Evolutionary conservation across 2,329 filamentous ascomycete genomes (phyloP).

Genomic region (Alternaria burnsii): DNA sequence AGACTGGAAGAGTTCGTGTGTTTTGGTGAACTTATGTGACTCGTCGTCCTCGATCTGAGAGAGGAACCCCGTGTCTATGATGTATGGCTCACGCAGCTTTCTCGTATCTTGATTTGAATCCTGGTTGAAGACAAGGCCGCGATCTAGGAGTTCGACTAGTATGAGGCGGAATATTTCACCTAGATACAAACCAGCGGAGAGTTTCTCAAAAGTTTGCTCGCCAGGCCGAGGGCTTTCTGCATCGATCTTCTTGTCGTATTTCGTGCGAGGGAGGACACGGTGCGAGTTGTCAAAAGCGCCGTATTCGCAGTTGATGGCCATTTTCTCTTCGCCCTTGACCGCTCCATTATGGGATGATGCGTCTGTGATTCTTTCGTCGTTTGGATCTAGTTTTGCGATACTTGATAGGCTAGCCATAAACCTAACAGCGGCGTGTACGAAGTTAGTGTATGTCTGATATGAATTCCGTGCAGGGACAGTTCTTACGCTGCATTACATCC

Average conservation of each 20-base stretch:
- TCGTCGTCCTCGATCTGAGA: slow-evolving; percentile 78
- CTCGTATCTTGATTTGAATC: slow-evolving; percentile 66
- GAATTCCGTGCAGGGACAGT: neutral
- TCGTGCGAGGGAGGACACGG: slow-evolving; percentile 82
- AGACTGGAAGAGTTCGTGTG: slow-evolving; percentile 31
- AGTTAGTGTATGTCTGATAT: neutral
- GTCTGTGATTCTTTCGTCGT: slow-evolving; percentile 12
- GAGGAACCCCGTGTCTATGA: slow-evolving; percentile 87
- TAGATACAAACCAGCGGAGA: slow-evolving; percentile 57
- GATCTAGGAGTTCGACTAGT: slow-evolving; percentile 67
- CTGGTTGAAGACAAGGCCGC: slow-evolving; percentile 74
- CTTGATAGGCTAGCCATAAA: slow-evolving; percentile 88
- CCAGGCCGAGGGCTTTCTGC: slow-evolving; percentile 55
- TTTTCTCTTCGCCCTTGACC: slow-evolving; percentile 48
- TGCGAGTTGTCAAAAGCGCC: slow-evolving; percentile 96
- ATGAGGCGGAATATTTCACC: slow-evolving; percentile 57
- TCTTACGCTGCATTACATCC: slow-evolving; percentile 83
- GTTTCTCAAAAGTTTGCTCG: slow-evolving; percentile 58
- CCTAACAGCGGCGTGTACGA: neutral
- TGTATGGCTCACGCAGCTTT: slow-evolving; percentile 80
- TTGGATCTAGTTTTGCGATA: slow-evolving; percentile 74
- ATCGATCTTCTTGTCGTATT: slow-evolving; percentile 62
- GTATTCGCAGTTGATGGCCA: slow-evolving; percentile 98
- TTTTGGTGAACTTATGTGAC: slow-evolving; percentile 26
- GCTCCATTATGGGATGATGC: neutral